A percentile compares a stretch with the other conserved stretches of the same genome.
Evolutionary conservation across 371 early-diverging fungal species (phyloP).

Genomic region (Conidiobolus incongruus): DNA sequence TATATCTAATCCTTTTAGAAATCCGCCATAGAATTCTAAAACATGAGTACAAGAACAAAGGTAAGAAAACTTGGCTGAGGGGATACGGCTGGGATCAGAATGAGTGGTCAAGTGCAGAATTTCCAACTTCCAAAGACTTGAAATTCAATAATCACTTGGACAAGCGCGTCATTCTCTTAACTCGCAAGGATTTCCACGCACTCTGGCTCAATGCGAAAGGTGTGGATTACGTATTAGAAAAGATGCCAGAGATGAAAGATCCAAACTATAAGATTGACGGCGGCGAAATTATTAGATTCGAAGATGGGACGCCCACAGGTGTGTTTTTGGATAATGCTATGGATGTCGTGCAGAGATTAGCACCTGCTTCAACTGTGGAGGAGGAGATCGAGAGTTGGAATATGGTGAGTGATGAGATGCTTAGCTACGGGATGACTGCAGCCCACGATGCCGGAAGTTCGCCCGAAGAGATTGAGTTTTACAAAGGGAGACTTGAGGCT

Average conservation of each 20-base stretch:
- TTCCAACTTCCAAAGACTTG: background rate
- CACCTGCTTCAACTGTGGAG: background rate
- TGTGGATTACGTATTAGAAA: background rate
- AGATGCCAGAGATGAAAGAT: background rate
- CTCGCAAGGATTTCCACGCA: background rate
- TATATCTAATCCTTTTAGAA: no score
- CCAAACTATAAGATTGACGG: background rate
- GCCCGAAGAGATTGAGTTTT: background rate
- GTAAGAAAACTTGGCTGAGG: no score
- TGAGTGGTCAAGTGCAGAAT: no score
- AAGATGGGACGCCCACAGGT: background rate
- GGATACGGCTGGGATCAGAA: background rate
- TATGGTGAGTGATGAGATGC: background rate
- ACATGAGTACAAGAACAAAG: no score
- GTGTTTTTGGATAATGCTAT: background rate
- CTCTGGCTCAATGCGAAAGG: background rate
- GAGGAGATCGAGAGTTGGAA: background rate
- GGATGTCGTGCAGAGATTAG: background rate
- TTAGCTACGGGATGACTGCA: background rate
- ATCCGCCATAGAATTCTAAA: no score
- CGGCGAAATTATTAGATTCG: background rate
- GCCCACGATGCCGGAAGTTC: background rate
- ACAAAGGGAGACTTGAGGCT: no score
- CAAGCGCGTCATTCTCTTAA: background rate
- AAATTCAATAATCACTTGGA: background rate